Conservation (phyloP, 1,284 basidiomycete species). For the Meripilus lineatus region DNA sequence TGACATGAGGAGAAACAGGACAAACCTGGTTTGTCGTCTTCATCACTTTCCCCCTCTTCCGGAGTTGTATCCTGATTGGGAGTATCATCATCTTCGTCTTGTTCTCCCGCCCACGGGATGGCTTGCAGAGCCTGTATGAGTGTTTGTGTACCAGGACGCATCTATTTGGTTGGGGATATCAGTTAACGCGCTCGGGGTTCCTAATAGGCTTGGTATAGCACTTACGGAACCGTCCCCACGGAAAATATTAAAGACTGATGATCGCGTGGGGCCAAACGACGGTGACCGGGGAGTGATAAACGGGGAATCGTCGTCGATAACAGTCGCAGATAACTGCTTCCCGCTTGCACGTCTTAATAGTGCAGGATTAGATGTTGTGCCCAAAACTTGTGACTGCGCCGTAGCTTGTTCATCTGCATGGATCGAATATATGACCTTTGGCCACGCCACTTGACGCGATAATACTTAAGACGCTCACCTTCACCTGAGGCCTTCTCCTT, state of each 20-base stretch:
- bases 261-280: constrained; percentile 35
- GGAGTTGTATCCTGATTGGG: constrained; percentile 37
- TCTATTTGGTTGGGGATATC: too few species aligned
- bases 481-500: constrained; percentile 31
- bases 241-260: constrained; percentile 47
- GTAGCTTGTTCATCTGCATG: constrained; percentile 14
- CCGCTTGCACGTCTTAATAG: constrained; percentile 11
- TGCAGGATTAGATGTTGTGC: constrained; percentile 11
- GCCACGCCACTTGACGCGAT: not conserved
- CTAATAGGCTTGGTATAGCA: too few species aligned
- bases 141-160: constrained; percentile 79
- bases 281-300: constrained; percentile 74
- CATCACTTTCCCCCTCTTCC: constrained; percentile 53
- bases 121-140: constrained; percentile 82
- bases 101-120: constrained; percentile 66
- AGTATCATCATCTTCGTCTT: constrained; percentile 62
- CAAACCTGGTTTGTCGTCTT: constrained; percentile 46
- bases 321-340: constrained; percentile 10
- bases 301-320: constrained; percentile 59
- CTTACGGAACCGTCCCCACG: constrained; percentile 65
- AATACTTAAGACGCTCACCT: constrained; percentile 14
- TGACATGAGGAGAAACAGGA: constrained; percentile 8
- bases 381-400: constrained; percentile 19
- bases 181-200: not conserved
- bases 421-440: not conserved